These are phyloP conservation scores for Immersiella caudata DNA, from an alignment of 495 filamentous ascomycete genomes.

Conservation along the genomic window DNA sequence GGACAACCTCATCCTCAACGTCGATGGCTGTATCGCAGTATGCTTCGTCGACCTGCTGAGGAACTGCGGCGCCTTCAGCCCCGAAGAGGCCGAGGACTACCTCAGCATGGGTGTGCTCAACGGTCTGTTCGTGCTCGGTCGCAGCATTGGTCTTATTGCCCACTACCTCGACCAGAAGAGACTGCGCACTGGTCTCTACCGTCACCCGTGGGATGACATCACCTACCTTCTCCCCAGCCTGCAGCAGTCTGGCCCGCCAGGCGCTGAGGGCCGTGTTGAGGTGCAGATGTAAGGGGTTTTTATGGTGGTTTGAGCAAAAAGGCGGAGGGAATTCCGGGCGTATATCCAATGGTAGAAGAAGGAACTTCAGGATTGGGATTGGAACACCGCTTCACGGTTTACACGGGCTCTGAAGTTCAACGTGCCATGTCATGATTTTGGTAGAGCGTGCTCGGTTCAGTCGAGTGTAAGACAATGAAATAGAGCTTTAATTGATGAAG, in stretches of 20 bases:
- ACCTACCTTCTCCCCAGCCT: conserved; percentile 92
- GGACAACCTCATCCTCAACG: conserved; percentile 99
- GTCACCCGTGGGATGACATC: conserved; percentile 98
- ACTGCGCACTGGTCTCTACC: conserved; percentile 95
- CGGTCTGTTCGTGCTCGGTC: conserved; percentile 96
- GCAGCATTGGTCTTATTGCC: conserved; percentile 96
- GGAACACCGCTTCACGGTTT: neutral
- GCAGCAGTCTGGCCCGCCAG: conserved; percentile 67
- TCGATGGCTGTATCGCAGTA: conserved; percentile 95
- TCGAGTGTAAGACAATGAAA: conserved; percentile 20
- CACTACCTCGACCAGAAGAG: conserved; percentile 99
- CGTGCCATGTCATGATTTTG: conserved; percentile 10
- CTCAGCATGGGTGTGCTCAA: conserved; percentile 95
- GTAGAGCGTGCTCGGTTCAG: conserved; percentile 3
- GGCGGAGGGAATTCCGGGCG: neutral
- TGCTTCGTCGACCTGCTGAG: conserved; percentile 98
- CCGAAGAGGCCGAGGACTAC: conserved; percentile 83
- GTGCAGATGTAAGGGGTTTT: conserved; percentile 52
- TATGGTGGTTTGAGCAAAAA: neutral
- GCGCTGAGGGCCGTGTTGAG: conserved; percentile 88
- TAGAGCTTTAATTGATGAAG: conserved; percentile 1
- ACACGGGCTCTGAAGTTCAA: conserved; percentile 4
- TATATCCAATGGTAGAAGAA: conserved; percentile 18
- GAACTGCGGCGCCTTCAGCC: conserved; percentile 93
- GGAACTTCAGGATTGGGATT: conserved; percentile 1